Evolutionary conservation across 306 rosid species (phyloP).

Genomic region (Vicia faba): DNA sequence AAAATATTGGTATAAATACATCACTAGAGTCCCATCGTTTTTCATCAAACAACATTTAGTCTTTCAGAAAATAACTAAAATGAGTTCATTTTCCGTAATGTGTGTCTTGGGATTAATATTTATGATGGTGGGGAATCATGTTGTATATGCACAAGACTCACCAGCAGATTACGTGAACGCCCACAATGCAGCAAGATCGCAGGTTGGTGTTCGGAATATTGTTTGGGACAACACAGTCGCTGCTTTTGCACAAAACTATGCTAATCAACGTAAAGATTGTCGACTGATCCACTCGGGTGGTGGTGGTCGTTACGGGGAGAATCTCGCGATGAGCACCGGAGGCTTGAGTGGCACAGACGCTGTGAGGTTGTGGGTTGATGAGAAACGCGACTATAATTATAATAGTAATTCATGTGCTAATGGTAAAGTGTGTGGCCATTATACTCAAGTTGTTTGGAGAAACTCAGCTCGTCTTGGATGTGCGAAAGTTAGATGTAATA

Average conservation of each 20-base stretch:
- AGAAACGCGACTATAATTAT: constrained; percentile 43
- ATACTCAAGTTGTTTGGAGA: constrained; percentile 59
- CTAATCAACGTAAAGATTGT: constrained; percentile 39
- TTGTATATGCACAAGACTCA: constrained; percentile 40
- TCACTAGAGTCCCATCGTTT: not conserved
- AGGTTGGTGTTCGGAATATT: constrained; percentile 33
- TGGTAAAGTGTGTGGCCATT: constrained; percentile 40
- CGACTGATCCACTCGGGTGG: constrained; percentile 37
- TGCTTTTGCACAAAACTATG: constrained; percentile 37
- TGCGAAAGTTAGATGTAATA: constrained; percentile 52
- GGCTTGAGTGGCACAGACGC: constrained; percentile 31
- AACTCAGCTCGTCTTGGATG: constrained; percentile 46
- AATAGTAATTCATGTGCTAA: constrained; percentile 36
- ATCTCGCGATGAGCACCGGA: not conserved
- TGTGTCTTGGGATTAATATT: constrained; percentile 13
- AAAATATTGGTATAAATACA: constrained; percentile 1
- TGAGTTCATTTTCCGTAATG: not conserved
- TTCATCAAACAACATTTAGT: constrained; percentile 26
- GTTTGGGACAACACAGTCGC: constrained; percentile 41
- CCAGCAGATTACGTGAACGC: constrained; percentile 32
- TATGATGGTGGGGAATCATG: not conserved
- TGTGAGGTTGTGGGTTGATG: constrained; percentile 44
- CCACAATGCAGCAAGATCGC: constrained; percentile 42
- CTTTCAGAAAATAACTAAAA: not conserved
- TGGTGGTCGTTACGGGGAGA: constrained; percentile 20